These are phyloP conservation scores for Seiridium unicorne DNA, from an alignment of 2,329 filamentous ascomycete genomes.

Conservation along the genomic window DNA sequence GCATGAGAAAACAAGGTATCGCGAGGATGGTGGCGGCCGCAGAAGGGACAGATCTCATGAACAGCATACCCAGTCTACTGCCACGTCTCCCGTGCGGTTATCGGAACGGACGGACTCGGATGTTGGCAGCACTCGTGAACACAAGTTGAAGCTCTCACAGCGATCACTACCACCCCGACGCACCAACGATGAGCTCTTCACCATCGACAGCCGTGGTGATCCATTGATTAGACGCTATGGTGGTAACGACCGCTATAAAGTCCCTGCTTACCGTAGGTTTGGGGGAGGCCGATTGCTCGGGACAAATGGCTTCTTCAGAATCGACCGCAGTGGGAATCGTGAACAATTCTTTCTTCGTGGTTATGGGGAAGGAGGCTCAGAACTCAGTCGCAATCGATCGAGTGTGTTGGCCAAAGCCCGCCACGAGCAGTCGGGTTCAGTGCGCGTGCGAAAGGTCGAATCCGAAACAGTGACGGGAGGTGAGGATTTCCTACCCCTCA, in stretches of 20 bases:
- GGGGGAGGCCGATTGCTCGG: conserved; percentile 74
- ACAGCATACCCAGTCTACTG: neutral
- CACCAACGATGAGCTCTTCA: conserved; percentile 40
- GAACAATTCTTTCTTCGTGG: conserved; percentile 52
- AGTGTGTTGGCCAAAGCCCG: conserved; percentile 43
- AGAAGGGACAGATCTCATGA: neutral
- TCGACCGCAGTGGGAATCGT: conserved; percentile 63
- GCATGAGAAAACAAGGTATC: neutral
- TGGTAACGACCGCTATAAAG: conserved; percentile 65
- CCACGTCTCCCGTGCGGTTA: neutral
- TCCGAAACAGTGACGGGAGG: conserved; percentile 20
- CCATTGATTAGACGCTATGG: conserved; percentile 73
- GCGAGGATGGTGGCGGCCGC: neutral
- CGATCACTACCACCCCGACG: conserved; percentile 9
- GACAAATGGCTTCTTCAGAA: conserved; percentile 53
- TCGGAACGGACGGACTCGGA: neutral
- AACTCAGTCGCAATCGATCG: conserved; percentile 43
- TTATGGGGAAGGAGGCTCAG: conserved; percentile 39
- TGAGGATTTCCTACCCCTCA: conserved; percentile 50
- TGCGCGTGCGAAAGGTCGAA: conserved; percentile 36
- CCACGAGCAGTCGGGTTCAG: conserved; percentile 34
- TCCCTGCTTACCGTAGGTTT: conserved; percentile 69
- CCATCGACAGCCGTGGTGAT: conserved; percentile 75
- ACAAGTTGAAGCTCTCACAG: conserved; percentile 10
- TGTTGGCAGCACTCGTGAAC: neutral